Base-by-base conservation (phyloP, 208 protist species). In the Angomonas ambiguus region DNA sequence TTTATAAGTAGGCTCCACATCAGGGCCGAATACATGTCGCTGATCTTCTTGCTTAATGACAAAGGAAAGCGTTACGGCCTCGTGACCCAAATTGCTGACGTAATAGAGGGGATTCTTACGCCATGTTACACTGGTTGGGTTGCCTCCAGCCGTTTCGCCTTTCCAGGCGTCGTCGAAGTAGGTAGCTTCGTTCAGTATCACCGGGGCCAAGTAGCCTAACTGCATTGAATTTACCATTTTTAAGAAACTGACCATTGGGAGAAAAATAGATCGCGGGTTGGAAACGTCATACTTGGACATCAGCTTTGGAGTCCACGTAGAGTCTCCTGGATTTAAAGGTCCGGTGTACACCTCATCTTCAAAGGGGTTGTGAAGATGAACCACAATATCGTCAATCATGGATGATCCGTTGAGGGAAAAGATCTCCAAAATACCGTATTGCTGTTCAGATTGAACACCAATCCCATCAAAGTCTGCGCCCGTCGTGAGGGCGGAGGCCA, bases 391-490 rank as follows among this genome's bases (percentile, higher is more conserved):
- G 51, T 80, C 72, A 4, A 87, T 62, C 4, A 71, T 64, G 0
- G 82, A 88, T 18, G 85, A 79, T 5, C 85, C 85, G 25, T 71
- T 81, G 11, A 92, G 77, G 18, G 82, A 88, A 61, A 92, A 88
- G 28, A 92, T 69, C n/a, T 89, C 77, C 10, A 89, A 73, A n/a
- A 92, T 71, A 51, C 86, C 86, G 68, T 92, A 92, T 72, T 88
- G 82, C 66, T 92, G 86, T 57, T 86, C 80, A 2, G 63, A 64
- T 71, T 89, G 86, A 62, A 92, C 62, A 22, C 86, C 86, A 69
- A 88, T 82, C 11, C 48, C 69, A 49, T 92, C 86, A 4, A 86
- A 11, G 48, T 79, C 80, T 0, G 74, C 41, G n/a, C 83, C 74
- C 25, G 71, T 82, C 8, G 86, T 92, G 4, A 92, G 71, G 0